A percentile compares a stretch with the other conserved stretches of the same genome.
These are phyloP conservation scores for Escallonia rubra DNA, from an alignment of 129 eudicot genomes.

Conservation along the genomic window DNA sequence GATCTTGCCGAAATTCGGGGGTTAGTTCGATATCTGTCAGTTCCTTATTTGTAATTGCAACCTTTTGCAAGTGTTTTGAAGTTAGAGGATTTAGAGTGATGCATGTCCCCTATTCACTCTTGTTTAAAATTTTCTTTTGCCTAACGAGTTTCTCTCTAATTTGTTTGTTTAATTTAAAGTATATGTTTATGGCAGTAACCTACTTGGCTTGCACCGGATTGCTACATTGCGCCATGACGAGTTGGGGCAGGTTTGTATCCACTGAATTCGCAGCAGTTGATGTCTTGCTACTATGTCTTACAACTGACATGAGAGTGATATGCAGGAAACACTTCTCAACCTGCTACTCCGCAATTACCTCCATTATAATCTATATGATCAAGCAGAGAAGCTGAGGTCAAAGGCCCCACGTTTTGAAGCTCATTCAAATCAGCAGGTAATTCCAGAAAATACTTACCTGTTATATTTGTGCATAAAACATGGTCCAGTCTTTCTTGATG, in stretches of 20 bases:
- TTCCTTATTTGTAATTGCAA: too few relatives aligned
- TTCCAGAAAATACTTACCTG: neutral
- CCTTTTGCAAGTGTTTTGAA: too few relatives aligned
- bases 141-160: too few relatives aligned
- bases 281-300: slow-evolving; percentile 6
- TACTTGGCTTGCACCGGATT: slow-evolving; percentile 84
- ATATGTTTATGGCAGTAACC: slow-evolving; percentile 45
- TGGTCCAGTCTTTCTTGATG: neutral
- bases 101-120: too few relatives aligned
- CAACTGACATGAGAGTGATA: neutral
- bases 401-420: slow-evolving; percentile 59
- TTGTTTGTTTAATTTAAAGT: slow-evolving; percentile 7
- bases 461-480: neutral
- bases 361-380: slow-evolving; percentile 70
- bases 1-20: slow-evolving; percentile 93
- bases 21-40: slow-evolving; percentile 30
- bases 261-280: neutral
- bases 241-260: slow-evolving; percentile 84
- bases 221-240: slow-evolving; percentile 96
- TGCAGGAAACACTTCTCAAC: slow-evolving; percentile 96
- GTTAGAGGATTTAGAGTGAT: too few relatives aligned
- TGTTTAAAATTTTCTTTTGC: too few relatives aligned
- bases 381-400: slow-evolving; percentile 54
- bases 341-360: slow-evolving; percentile 87
- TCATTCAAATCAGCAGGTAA: slow-evolving; percentile 62